Conservation (phyloP, 345 rosid genomes). For the Stellera chamaejasme region DNA sequence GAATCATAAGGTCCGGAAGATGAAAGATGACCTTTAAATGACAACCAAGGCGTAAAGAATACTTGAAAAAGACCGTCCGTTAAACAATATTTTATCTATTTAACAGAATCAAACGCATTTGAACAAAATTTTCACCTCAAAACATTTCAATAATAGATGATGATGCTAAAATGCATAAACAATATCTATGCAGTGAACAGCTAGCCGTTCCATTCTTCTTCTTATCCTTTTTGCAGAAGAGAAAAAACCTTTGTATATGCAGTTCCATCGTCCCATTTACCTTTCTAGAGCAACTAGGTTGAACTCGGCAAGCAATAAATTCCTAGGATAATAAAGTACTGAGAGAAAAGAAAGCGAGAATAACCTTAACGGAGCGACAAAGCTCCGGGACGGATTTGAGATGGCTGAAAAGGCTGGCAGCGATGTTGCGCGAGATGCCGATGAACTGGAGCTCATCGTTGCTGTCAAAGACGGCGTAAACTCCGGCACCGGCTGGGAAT, state of each 20-base stretch:
- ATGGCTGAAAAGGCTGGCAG: conserved; percentile 59
- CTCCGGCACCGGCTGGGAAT: conserved; percentile 54
- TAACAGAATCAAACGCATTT: not conserved
- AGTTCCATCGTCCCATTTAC: too few species aligned
- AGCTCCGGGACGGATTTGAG: conserved; percentile 63
- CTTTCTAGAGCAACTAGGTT: too few species aligned
- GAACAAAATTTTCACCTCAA: not conserved
- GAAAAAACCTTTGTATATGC: too few species aligned
- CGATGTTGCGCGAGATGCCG: conserved; percentile 75
- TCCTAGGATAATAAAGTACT: not conserved
- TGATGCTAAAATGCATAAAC: too few species aligned
- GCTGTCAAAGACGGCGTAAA: conserved; percentile 70
- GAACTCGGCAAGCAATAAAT: not conserved
- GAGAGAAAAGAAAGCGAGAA: not conserved
- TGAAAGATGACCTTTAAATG: too few species aligned
- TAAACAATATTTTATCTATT: too few species aligned
- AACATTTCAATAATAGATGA: too few species aligned
- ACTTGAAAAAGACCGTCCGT: too few species aligned
- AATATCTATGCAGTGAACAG: not conserved
- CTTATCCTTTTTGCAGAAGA: too few species aligned
- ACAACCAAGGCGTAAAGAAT: too few species aligned
- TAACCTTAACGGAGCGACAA: conserved; percentile 71
- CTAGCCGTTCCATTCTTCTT: too few species aligned
- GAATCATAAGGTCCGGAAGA: too few species aligned
- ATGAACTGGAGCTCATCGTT: conserved; percentile 65